Evolutionary conservation across 129 eudicot species (phyloP), one percentile per base, ranked within the genome.

Genomic region (Arctium minus): DNA sequence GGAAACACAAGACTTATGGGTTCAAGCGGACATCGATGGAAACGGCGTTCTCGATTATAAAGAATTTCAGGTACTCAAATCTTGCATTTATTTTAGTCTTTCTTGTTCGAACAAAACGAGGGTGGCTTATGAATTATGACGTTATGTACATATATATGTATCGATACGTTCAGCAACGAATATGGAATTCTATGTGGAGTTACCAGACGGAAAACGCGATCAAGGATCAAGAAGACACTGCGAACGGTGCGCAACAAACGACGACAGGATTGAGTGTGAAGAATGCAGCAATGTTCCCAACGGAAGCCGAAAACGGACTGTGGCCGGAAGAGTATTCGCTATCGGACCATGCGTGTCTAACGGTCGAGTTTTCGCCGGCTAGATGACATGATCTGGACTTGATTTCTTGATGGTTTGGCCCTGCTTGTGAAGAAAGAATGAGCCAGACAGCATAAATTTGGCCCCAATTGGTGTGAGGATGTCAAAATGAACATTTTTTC

Each of bases 261-360:
- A 87, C 90, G 0, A 44, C 94, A 27, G 99, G 98, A 48, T 90
- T 93, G 72, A 91, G 89, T 67, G 99, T 96, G 56, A 93, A 87
- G 79, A 90, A 89, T 70, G 99, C 98, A 42, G 97, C 87, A 37
- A 88, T 96, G 4, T 96, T 88, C 84, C 99, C 99, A 12, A 84
- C 96, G 6, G 97, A 96, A 92, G 97, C 89, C 3, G 99, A 93
- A 90, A 93, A 90, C 73, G 99, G 99, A 71, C 82, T 76, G 79
- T 96, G 99, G 99, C 99, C 99, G 0, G 97, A 96, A 79, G 97
- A 93, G 82, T 96, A 93, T 84, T 89, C 92, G 10, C 89, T 96
- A 38, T 96, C 99, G 8, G 99, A 96, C 80, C 99, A 96, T 72
- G 99, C 99, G 2, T 90, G 98, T 38, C 96, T 96, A 10, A 96